Evolutionary conservation across 106 monocot species (phyloP).

Genomic region (Ottelia alismoides): DNA sequence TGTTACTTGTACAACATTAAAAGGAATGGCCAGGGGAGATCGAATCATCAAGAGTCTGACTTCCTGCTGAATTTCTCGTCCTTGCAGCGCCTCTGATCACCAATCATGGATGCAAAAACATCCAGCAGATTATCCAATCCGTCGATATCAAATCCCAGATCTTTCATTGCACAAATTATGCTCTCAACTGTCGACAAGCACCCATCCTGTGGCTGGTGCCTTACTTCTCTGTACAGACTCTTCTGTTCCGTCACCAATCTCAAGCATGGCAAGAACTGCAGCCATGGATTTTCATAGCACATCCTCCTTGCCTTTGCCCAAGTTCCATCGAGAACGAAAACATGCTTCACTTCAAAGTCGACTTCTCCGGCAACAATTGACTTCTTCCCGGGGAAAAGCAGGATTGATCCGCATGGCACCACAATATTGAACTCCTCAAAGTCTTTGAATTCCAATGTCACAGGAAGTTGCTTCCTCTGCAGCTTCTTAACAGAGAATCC

Average conservation of each 20-base stretch:
- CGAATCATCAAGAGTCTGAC: too few relatives aligned
- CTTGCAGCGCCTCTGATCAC: constrained; percentile 69
- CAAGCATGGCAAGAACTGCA: constrained; percentile 61
- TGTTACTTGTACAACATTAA: too few relatives aligned
- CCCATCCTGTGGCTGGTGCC: constrained; percentile 71
- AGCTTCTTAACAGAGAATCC: constrained; percentile 51
- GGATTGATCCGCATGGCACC: constrained; percentile 45
- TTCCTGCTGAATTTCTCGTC: constrained; percentile 40
- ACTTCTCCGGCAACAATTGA: constrained; percentile 20
- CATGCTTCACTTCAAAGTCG: constrained; percentile 61
- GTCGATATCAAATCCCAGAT: constrained; percentile 33
- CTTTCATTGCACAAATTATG: constrained; percentile 64
- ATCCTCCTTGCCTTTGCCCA: constrained; percentile 86
- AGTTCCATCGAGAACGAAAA: constrained; percentile 84
- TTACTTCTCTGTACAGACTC: constrained; percentile 85
- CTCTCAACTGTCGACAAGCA: constrained; percentile 93
- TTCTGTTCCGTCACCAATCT: constrained; percentile 35
- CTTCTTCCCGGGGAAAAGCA: constrained; percentile 56
- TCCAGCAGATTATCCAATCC: constrained; percentile 53
- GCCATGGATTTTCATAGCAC: constrained; percentile 92
- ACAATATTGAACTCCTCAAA: constrained; percentile 50
- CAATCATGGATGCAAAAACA: constrained; percentile 79
- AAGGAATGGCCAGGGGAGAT: too few relatives aligned
- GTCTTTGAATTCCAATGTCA: constrained; percentile 16
- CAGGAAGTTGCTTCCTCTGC: constrained; percentile 28